A percentile compares a stretch with the other conserved stretches of the same genome.
phyloP scores from a whole-genome alignment of 805 yeast genomes.

The Schizosaccharomyces japonicus region DNA sequence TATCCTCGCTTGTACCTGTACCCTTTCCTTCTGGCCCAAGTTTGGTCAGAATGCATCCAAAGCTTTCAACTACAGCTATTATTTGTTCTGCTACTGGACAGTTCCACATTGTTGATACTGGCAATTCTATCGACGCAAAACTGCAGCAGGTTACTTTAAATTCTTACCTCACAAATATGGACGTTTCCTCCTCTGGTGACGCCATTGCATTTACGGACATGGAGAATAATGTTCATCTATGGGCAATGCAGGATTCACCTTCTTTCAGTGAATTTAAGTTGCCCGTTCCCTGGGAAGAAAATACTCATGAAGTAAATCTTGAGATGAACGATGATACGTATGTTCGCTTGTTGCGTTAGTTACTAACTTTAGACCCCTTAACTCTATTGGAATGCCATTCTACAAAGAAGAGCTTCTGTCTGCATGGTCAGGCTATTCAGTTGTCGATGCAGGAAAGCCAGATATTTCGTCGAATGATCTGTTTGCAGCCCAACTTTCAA shows the following conservation, averaged over 20 bases:
- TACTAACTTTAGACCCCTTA: constrained; percentile 27
- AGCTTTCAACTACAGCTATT: constrained; percentile 49
- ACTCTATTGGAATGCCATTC: constrained; percentile 63
- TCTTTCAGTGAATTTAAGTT: constrained; percentile 21
- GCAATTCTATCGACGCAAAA: constrained; percentile 44
- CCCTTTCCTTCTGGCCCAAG: constrained; percentile 81
- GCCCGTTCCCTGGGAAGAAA: constrained; percentile 35
- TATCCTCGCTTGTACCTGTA: constrained; percentile 52
- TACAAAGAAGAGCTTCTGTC: constrained; percentile 43
- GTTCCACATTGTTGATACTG: constrained; percentile 61
- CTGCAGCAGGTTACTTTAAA: constrained; percentile 39
- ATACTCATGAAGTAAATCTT: constrained; percentile 8
- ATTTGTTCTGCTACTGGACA: constrained; percentile 61
- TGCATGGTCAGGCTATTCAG: constrained; percentile 37
- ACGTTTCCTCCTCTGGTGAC: constrained; percentile 51
- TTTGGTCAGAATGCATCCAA: constrained; percentile 66
- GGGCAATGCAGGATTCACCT: constrained; percentile 32
- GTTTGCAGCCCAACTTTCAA: background rate
- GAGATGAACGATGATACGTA: constrained; percentile 7
- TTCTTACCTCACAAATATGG: constrained; percentile 25
- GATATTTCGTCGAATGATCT: background rate
- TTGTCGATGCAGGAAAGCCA: constrained; percentile 36
- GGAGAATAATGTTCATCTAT: constrained; percentile 35
- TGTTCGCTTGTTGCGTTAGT: background rate
- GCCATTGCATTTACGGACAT: constrained; percentile 46